Base-by-base conservation (phyloP, 768 basidiomycete species). In the Trametes sanguinea region DNA sequence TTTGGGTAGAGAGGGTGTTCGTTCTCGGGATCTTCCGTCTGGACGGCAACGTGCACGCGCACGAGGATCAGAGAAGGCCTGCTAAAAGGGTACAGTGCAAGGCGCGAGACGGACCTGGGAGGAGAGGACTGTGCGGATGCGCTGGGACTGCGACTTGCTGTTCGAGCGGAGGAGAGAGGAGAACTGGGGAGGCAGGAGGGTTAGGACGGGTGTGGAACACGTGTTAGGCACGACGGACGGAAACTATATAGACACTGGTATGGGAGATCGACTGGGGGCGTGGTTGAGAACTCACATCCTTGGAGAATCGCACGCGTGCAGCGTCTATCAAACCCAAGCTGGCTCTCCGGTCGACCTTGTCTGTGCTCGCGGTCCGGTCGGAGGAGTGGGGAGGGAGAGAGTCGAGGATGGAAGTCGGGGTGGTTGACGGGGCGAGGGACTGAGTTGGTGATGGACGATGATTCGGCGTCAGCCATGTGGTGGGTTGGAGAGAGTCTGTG, bases 281-380 rank as follows among this genome's bases (percentile, higher is more conserved):
- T 69, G 48, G 68, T 59, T 55, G 59, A 47, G 53, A 43, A 71
- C 74, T 67, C 68, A 76, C 75, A 61, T 76, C 75, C 65, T 74
- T 69, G 55, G 74, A 71, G 42, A 75, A 57, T 65, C 74, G 70
- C 68, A 76, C 72, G 69, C 73, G 72, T 56, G 75, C 66, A 57
- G 70, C 63, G 44, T 72, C 71, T 56, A 76, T 70, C 67, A 74
- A 68, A 65, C 71, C 70, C 63, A 76, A 61, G 45, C 71, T 71
- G 7, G 63, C 44, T 42, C 71, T 64, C 14, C 65, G 64, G 54
- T 66, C 66, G 14, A 59, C 22, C 58, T 68, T 72, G 42, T 60
- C 58, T 50, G 35, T 43, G 60, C 52, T 61, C 35, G 35, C 35
- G 35, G 35, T 37, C 35, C 35, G 35, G 54, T 46, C 58, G 50